A percentile compares a stretch with the other conserved stretches of the same genome.
These are phyloP conservation scores for Eucalyptus regnans DNA, from an alignment of 345 rosid genomes.

Conservation along the genomic window DNA sequence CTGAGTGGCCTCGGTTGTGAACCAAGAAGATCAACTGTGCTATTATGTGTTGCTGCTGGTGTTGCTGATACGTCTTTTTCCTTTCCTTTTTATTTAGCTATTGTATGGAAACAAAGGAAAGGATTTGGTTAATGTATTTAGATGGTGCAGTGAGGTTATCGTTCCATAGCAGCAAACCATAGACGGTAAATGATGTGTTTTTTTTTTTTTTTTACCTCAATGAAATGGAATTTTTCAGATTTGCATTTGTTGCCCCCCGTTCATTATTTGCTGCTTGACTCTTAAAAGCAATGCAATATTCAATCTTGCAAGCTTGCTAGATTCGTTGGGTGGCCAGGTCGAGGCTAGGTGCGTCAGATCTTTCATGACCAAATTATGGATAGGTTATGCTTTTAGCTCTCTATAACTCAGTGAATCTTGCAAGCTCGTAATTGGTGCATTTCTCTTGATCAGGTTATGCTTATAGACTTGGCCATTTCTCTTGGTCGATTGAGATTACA, in stretches of 20 bases:
- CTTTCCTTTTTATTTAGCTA: too few species aligned
- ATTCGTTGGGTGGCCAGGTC: neutral
- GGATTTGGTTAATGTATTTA: neutral
- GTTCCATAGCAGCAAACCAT: neutral
- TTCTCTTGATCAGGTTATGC: neutral
- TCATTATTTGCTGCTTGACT: neutral
- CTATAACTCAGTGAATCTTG: rapidly evolving
- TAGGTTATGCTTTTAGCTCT: too few species aligned
- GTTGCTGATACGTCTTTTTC: too few species aligned
- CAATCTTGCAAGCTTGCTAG: neutral
- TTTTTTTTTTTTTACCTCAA: neutral
- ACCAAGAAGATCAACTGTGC: too few species aligned
- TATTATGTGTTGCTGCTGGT: too few species aligned
- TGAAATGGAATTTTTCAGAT: neutral
- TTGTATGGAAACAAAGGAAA: too few species aligned
- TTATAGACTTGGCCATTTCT: neutral
- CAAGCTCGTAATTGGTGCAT: neutral
- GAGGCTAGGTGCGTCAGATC: neutral
- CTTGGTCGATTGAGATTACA: neutral
- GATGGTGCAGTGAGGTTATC: neutral
- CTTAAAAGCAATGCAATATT: neutral
- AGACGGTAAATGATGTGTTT: neutral
- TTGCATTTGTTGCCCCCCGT: neutral
- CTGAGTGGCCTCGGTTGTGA: too few species aligned
- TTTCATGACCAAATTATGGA: neutral